A percentile compares a stretch with the other conserved stretches of the same genome.
Conservation (phyloP, 768 basidiomycete species). For the Auriscalpium microsporum region DNA sequence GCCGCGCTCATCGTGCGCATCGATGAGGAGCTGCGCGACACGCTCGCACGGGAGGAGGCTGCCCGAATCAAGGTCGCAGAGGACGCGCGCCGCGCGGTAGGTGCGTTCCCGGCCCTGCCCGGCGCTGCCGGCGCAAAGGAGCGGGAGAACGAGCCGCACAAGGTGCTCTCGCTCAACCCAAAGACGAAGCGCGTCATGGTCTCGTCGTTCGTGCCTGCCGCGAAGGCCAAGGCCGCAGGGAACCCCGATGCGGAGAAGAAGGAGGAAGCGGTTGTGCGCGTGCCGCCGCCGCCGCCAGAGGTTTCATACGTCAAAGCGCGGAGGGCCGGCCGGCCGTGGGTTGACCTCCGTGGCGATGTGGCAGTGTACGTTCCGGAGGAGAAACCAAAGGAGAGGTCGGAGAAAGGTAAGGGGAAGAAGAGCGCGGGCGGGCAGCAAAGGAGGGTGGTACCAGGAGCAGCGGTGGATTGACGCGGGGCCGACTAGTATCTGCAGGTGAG, state of each 20-base stretch:
- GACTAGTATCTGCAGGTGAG: too few species aligned
- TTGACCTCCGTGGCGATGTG: background rate
- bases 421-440: background rate
- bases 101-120: conserved; percentile 9
- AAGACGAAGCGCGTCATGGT: conserved; percentile 3
- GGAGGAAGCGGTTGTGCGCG: background rate
- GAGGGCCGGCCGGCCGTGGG: conserved; percentile 3
- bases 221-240: background rate
- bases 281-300: conserved; percentile 4
- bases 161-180: conserved; percentile 4
- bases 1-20: conserved; percentile 5
- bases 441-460: background rate
- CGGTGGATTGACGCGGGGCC: too few species aligned
- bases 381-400: background rate
- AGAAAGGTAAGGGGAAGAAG: background rate
- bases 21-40: background rate
- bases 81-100: background rate
- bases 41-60: conserved; percentile 3
- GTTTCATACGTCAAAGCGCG: conserved; percentile 6
- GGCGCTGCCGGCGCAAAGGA: background rate
- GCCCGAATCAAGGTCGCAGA: background rate
- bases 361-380: conserved; percentile 5
- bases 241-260: background rate
- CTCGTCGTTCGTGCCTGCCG: background rate
- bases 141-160: background rate